A percentile compares a stretch with the other conserved stretches of the same genome.
phyloP scores from a whole-genome alignment of 208 protist species.

The Trypanosomatidae sp. region DNA sequence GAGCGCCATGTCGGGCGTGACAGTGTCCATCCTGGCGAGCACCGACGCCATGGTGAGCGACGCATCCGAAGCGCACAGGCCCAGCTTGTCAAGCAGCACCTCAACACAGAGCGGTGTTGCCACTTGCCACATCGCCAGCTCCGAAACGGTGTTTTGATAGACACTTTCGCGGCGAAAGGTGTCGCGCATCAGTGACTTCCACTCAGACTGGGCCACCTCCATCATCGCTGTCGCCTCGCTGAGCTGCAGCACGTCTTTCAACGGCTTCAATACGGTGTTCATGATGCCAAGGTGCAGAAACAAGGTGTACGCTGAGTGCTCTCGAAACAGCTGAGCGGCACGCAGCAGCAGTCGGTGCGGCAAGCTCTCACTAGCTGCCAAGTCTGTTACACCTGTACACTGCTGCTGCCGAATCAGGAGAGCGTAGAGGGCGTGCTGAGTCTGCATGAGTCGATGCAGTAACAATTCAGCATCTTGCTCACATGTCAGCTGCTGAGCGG shows the following conservation, averaged over 20 bases:
- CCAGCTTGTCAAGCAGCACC: conserved; percentile 37
- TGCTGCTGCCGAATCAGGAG: conserved; percentile 54
- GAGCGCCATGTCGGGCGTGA: conserved; percentile 45
- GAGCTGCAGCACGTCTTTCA: conserved; percentile 42
- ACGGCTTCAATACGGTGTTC: conserved; percentile 25
- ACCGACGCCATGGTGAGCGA: conserved; percentile 30
- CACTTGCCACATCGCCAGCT: conserved; percentile 35
- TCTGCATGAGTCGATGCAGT: conserved; percentile 38
- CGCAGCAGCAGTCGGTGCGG: conserved; percentile 41
- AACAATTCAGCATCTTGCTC: conserved; percentile 21
- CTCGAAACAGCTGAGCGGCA: conserved; percentile 29
- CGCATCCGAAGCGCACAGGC: conserved; percentile 26
- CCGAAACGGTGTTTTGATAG: conserved; percentile 19
- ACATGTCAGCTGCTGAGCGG: conserved; percentile 6
- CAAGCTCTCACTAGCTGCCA: conserved; percentile 36
- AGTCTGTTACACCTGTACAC: conserved; percentile 29
- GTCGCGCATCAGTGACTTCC: conserved; percentile 37
- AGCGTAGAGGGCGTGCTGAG: conserved; percentile 50
- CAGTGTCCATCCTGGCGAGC: conserved; percentile 27
- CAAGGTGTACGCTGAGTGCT: conserved; percentile 33
- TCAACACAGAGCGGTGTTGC: conserved; percentile 55
- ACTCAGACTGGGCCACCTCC: conserved; percentile 24
- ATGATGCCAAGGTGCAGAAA: conserved; percentile 26
- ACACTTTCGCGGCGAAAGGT: conserved; percentile 25
- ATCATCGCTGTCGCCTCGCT: conserved; percentile 23